Conservation (phyloP, 2,329 filamentous ascomycete genomes). For the Colletotrichum paranaense region DNA sequence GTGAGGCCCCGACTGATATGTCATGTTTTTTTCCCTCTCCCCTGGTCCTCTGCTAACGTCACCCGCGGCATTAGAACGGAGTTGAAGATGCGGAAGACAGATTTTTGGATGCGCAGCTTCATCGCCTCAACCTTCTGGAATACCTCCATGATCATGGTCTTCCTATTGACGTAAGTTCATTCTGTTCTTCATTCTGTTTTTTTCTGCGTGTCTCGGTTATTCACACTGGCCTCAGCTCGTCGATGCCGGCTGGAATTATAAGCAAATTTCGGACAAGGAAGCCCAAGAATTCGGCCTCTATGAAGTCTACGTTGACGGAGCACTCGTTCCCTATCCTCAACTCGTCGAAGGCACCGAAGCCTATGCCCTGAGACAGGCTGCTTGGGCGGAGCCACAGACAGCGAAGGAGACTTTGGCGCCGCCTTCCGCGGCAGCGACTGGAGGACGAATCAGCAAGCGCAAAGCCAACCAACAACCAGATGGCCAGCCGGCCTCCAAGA, state of each 20-base stretch:
- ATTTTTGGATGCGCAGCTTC: conserved; percentile 58
- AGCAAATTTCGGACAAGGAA: conserved; percentile 56
- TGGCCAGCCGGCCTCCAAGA: conserved; percentile 62
- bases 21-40: conserved; percentile 35
- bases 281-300: conserved; percentile 57
- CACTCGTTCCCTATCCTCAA: conserved; percentile 58
- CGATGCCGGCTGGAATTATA: conserved; percentile 59
- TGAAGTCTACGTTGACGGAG: conserved; percentile 52
- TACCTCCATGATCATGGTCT: conserved; percentile 55
- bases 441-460: conserved; percentile 52
- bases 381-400: conserved; percentile 31
- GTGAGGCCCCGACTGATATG: conserved; percentile 37
- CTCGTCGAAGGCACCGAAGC: conserved; percentile 53
- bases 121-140: conserved; percentile 57
- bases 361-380: conserved; percentile 30
- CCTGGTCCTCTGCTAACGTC: conserved; percentile 25
- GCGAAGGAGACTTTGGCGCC: conserved; percentile 8
- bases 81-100: conserved; percentile 51
- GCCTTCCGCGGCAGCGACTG: conserved; percentile 17
- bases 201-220: conserved; percentile 28
- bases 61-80: conserved; percentile 46
- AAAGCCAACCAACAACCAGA: conserved; percentile 63
- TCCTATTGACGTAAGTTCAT: conserved; percentile 60
- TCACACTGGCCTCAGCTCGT: conserved; percentile 46
- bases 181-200: neutral